Base-by-base conservation (phyloP, 495 filamentous ascomycete genomes). In the Talaromyces nanjingensis region DNA sequence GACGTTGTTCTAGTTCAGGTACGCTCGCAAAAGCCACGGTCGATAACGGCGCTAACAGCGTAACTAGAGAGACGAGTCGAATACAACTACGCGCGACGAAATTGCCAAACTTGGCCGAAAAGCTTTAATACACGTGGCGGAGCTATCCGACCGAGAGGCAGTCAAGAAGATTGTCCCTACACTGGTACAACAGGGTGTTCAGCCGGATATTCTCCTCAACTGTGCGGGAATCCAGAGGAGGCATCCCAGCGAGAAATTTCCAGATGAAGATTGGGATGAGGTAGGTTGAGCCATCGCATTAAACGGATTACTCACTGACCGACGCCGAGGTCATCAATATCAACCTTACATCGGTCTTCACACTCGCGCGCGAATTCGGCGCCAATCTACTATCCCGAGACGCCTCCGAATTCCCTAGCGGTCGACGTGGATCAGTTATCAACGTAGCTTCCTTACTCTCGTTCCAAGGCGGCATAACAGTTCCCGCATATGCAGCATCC, bases 391-490 rank as follows among this genome's bases (percentile, higher is more conserved):
- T 97, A 2, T 66, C 73, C 6, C 87, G 85, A 0, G 71, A 79
- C 2, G 77, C 80, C 0, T 82, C 83, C 11, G 73, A 76, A 63
- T 76, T 76, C 62, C 71, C 80, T 14, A 72, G 74, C 6, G 86
- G 86, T 12, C 84, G 86, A 3, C 77, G 84, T 12, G 92, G 93
- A 2, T 83, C 82, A 60, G 90, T 97, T 70, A 89, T 97, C 78
- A 97, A 97, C 75, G 84, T 96, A 66, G 91, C 88, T 5, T 90
- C 86, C 1, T 81, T 97, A 11, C 83, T 96, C 0, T 88, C 88
- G 45, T 97, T 96, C 83, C 93, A 97, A 69, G 93, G 93, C 59
- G 93, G 93, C 0, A 79, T 96, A 49, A 96, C 89, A 0, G 91
- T 97, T 1, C 91, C 93, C 0, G 93, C 92, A 2, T 97, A 97